Conservation (phyloP, 1,284 basidiomycete genomes). For the Ceratobasidium sp. region DNA sequence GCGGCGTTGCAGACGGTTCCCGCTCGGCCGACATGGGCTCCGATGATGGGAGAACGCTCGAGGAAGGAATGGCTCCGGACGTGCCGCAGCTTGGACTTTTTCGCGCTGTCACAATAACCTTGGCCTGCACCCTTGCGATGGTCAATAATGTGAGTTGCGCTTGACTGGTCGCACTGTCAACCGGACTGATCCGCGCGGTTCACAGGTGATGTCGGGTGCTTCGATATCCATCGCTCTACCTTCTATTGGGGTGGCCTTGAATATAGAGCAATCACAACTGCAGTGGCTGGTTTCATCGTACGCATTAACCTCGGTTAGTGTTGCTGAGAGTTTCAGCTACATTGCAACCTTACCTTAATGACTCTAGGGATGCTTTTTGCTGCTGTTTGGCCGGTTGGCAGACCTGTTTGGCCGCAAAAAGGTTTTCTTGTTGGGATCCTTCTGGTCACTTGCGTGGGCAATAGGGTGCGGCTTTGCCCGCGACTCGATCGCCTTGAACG, state of each 20-base stretch:
- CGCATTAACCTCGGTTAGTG: slow-evolving; percentile 62
- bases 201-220: slow-evolving; percentile 42
- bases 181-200: not conserved
- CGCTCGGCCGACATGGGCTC: slow-evolving; percentile 1
- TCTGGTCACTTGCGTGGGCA: slow-evolving; percentile 61
- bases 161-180: not conserved
- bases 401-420: slow-evolving; percentile 77
- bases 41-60: slow-evolving; percentile 15
- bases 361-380: slow-evolving; percentile 72
- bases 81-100: slow-evolving; percentile 16
- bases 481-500: slow-evolving; percentile 61
- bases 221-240: slow-evolving; percentile 68
- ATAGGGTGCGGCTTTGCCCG: slow-evolving; percentile 66
- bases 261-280: slow-evolving; percentile 62
- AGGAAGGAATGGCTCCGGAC: not conserved
- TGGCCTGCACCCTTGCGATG: slow-evolving; percentile 40
- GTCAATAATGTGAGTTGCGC: slow-evolving; percentile 28
- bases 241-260: slow-evolving; percentile 65
- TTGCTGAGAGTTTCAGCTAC: slow-evolving; percentile 3
- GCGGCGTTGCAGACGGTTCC: not conserved
- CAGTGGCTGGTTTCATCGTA: slow-evolving; percentile 74
- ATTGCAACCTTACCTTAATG: slow-evolving; percentile 46
- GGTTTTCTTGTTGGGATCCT: slow-evolving; percentile 67
- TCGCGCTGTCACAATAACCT: slow-evolving; percentile 29
- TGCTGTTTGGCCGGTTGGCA: slow-evolving; percentile 75